Conservation (phyloP, 208 protist species). For the Hexamita inflata region DNA sequence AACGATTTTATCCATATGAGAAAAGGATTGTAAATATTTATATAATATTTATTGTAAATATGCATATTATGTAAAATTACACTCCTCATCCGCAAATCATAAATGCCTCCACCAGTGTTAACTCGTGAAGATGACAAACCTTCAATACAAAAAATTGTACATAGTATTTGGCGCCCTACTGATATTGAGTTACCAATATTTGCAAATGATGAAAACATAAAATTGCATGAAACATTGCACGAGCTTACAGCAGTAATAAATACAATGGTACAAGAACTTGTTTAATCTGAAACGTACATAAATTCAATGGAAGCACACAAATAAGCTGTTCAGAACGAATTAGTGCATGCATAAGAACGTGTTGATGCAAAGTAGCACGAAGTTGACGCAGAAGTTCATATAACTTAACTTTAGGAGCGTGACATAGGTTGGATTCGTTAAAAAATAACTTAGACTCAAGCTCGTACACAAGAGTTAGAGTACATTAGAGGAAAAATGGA, state of each 20-base stretch:
- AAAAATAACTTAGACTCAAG: neutral
- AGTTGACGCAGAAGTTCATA: neutral
- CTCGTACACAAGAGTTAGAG: neutral
- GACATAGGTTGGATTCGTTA: neutral
- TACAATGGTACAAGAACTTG: neutral
- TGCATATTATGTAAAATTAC: no score
- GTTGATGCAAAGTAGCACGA: neutral
- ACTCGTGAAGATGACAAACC: no score
- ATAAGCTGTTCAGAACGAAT: neutral
- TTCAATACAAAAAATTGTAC: no score
- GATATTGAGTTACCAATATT: constrained; percentile 4
- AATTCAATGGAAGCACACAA: neutral
- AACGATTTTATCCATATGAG: no score
- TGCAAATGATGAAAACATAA: constrained; percentile 9
- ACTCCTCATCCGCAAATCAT: no score
- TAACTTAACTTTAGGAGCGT: constrained; percentile 1
- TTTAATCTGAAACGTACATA: neutral
- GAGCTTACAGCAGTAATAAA: neutral
- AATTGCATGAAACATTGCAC: neutral
- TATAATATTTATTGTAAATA: no score
- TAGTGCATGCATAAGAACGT: neutral
- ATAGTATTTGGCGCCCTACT: constrained; percentile 7
- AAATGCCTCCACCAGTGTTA: no score
- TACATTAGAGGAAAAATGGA: neutral
- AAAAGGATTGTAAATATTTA: no score